Percentiles rank a stretch among this genome's conserved stretches.
phyloP scores from a whole-genome alignment of 768 basidiomycete genomes.

The Panellus pusillus region DNA sequence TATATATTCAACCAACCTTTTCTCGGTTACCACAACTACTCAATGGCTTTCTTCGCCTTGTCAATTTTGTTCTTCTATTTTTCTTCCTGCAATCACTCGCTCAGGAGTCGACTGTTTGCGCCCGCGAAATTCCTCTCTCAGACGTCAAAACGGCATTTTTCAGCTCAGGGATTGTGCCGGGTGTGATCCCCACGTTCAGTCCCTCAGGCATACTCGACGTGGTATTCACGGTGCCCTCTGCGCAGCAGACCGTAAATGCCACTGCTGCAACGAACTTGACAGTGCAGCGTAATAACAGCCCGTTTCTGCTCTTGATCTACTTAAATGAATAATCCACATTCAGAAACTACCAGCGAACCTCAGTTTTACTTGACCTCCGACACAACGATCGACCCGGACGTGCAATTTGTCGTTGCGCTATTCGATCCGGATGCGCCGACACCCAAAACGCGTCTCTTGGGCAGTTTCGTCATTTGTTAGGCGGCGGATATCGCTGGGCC shows the following conservation, averaged over 20 bases:
- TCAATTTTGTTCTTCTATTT: not conserved
- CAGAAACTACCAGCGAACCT: constrained; percentile 37
- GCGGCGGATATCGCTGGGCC: constrained; percentile 36
- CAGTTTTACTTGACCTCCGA: constrained; percentile 30
- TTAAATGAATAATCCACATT: not conserved
- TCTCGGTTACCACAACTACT: not conserved
- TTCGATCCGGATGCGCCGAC: constrained; percentile 47
- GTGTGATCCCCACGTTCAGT: constrained; percentile 38
- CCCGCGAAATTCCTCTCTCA: constrained; percentile 5
- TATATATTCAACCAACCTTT: not conserved
- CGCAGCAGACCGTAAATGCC: constrained; percentile 30
- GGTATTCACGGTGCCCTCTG: constrained; percentile 35
- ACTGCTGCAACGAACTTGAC: constrained; percentile 37
- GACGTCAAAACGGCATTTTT: constrained; percentile 33
- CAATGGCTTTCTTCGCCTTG: constrained; percentile 1
- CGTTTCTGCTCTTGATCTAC: not conserved
- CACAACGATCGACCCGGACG: constrained; percentile 23
- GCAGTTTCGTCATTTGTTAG: constrained; percentile 43
- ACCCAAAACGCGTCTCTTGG: constrained; percentile 36
- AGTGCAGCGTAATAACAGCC: constrained; percentile 32
- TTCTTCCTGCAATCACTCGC: not conserved
- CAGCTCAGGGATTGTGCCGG: constrained; percentile 40
- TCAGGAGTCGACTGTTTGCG: not conserved
- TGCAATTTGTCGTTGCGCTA: constrained; percentile 38
- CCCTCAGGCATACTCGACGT: constrained; percentile 37